A percentile compares a stretch with the other conserved stretches of the same genome.
Evolutionary conservation across 805 yeast genomes (phyloP).

Genomic region (Ogataea pignaliae): DNA sequence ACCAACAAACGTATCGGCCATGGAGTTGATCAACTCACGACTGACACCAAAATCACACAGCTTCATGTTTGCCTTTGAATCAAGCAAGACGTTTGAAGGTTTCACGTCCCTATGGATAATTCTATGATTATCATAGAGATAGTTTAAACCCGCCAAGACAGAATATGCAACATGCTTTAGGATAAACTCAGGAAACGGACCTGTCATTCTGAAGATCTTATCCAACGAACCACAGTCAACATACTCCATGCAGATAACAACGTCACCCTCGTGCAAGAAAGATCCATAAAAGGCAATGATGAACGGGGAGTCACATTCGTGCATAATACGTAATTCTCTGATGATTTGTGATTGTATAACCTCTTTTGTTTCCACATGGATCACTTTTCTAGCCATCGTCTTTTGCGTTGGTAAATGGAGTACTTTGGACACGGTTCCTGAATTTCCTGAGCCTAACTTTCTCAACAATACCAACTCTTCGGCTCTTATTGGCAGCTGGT

Average conservation of each 20-base stretch:
- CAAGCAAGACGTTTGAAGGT: conserved; percentile 89
- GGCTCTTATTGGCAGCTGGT: conserved; percentile 46
- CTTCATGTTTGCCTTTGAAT: conserved; percentile 81
- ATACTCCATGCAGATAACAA: conserved; percentile 91
- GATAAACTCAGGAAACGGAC: conserved; percentile 64
- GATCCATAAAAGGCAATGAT: conserved; percentile 93
- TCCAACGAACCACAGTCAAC: conserved; percentile 94
- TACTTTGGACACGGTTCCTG: conserved; percentile 88
- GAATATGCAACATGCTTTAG: conserved; percentile 70
- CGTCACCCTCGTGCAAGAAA: conserved; percentile 65
- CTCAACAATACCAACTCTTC: conserved; percentile 73
- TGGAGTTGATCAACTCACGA: conserved; percentile 84
- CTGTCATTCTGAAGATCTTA: conserved; percentile 57
- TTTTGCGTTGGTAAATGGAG: conserved; percentile 84
- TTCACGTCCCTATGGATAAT: conserved; percentile 95
- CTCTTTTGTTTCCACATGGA: conserved; percentile 79
- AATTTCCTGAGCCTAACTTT: conserved; percentile 86
- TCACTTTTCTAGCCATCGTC: conserved; percentile 85
- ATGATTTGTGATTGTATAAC: conserved; percentile 78
- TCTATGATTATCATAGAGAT: conserved; percentile 75
- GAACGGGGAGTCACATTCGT: conserved; percentile 78
- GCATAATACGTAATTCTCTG: conserved; percentile 85
- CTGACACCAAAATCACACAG: conserved; percentile 97
- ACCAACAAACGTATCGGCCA: conserved; percentile 97
- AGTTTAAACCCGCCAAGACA: conserved; percentile 75